phyloP scores from a whole-genome alignment of 1,139 yeast species.

The Geotrichum candidum region DNA sequence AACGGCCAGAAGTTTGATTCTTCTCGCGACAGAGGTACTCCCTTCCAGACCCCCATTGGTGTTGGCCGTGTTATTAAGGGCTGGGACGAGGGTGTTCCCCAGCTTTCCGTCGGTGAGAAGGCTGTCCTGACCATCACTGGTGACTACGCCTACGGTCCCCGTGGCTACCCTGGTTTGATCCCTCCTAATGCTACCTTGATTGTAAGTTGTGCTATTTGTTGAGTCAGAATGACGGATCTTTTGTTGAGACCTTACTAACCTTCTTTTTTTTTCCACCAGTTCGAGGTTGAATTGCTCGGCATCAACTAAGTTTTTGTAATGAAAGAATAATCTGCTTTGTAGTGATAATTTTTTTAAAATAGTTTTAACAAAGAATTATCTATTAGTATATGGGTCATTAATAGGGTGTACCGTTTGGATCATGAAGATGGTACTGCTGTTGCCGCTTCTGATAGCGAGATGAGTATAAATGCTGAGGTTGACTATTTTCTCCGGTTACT shows the following conservation, averaged over 20 bases:
- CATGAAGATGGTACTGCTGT: background rate
- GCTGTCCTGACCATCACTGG: constrained; percentile 90
- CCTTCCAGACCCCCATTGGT: constrained; percentile 89
- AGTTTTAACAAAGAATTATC: background rate
- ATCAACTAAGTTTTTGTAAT: constrained; percentile 44
- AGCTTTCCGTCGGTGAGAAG: constrained; percentile 85
- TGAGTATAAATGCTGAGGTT: background rate
- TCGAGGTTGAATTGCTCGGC: constrained; percentile 84
- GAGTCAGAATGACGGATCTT: background rate
- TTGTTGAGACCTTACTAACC: background rate
- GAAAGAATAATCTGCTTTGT: background rate
- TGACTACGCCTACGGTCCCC: constrained; percentile 84
- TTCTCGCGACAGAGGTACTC: constrained; percentile 87
- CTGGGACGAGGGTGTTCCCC: constrained; percentile 92
- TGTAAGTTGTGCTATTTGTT: constrained; percentile 10
- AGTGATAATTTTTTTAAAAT: background rate
- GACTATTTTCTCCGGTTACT: constrained; percentile 24
- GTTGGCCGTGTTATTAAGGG: constrained; percentile 94
- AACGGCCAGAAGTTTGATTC: constrained; percentile 94
- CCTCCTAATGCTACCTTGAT: constrained; percentile 93
- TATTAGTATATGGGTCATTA: background rate
- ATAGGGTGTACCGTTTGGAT: background rate
- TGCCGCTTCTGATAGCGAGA: background rate
- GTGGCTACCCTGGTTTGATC: constrained; percentile 93
- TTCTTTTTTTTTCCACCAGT: constrained; percentile 28